These are phyloP conservation scores for Mesembryanthemum crystallinum DNA, from an alignment of 148 eudicot species.

Conservation along the genomic window DNA sequence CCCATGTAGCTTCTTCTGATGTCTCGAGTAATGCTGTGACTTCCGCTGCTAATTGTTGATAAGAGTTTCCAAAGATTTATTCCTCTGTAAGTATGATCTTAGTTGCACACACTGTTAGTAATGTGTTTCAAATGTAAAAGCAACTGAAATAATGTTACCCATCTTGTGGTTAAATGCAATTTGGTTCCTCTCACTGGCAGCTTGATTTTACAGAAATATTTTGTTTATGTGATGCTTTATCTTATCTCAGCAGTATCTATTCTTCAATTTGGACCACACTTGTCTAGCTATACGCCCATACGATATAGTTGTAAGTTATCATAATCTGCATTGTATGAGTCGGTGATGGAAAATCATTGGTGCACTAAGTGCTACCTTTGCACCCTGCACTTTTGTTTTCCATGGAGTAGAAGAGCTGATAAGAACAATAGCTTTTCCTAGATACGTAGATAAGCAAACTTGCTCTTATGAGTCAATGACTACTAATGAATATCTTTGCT, in stretches of 20 bases:
- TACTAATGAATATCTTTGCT: not conserved
- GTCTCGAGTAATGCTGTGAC: slow-evolving; percentile 10
- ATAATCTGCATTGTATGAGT: not conserved
- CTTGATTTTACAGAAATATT: not conserved
- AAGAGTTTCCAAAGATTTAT: slow-evolving; percentile 15
- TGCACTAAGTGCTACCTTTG: not conserved
- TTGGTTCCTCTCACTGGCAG: slow-evolving; percentile 8
- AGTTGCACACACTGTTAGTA: slow-evolving; percentile 12
- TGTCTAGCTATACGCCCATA: no score
- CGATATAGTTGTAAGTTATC: no score
- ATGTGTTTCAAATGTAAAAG: slow-evolving; percentile 9
- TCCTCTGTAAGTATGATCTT: slow-evolving; percentile 29
- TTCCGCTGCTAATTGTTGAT: slow-evolving; percentile 21
- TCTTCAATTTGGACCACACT: not conserved
- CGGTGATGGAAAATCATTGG: not conserved
- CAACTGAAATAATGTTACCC: slow-evolving; percentile 20
- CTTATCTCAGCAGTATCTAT: not conserved
- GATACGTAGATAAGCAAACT: not conserved
- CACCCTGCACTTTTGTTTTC: not conserved
- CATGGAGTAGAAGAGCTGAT: not conserved
- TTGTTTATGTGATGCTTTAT: not conserved
- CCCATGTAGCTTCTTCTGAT: slow-evolving; percentile 29
- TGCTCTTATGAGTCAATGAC: not conserved
- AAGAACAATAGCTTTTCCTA: not conserved
- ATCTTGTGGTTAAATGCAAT: slow-evolving; percentile 7